Evolutionary conservation across 768 basidiomycete species (phyloP), one percentile per base, ranked within the genome.

Genomic region (Strobilomyces confusus): DNA sequence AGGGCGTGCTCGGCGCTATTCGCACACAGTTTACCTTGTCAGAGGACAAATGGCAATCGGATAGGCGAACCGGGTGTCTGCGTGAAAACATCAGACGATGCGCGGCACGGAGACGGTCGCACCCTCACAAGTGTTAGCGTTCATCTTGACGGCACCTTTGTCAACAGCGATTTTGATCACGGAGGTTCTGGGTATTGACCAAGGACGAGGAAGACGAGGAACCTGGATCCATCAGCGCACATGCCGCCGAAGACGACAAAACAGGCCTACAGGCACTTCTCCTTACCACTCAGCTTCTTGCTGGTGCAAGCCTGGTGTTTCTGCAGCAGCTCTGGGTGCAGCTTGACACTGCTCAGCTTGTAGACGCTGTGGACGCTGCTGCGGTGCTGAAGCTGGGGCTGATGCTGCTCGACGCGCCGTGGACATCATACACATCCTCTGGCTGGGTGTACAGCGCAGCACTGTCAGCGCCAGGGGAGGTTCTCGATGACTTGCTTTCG

Each of bases 191-290:
- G n/a, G n/a, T n/a, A n/a, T n/a, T n/a, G n/a, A n/a, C n/a, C n/a
- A n/a, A n/a, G n/a, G n/a, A n/a, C 97, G 77, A 98, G 97, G 93
- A 98, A 99, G 73, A 98, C 97, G 57, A 98, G 90, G 84, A 87
- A 98, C 62, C 92, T 92, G 4, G 14, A 22, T 26, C 12, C 11
- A 9, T 65, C 38, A 52, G 33, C 17, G 26, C 23, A 43, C 13
- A 17, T 32, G 6, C 43, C 26, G 26, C 29, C 9, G 12, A 17
- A 33, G 38, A 32, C 29, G 4, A 26, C 30, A 29, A 44, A 34
- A 45, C 3, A 22, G 11, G 74, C 89, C 68, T 58, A 95, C 90
- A 97, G 75, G 58, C 95, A 97, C 75, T 91, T 84, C 66, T 79
- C 72, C 11, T 32, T n/a, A 43, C 80, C 77, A 45, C 80, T 80